Evolutionary conservation across 129 eudicot species (phyloP).

Genomic region (Cynara cardunculus): DNA sequence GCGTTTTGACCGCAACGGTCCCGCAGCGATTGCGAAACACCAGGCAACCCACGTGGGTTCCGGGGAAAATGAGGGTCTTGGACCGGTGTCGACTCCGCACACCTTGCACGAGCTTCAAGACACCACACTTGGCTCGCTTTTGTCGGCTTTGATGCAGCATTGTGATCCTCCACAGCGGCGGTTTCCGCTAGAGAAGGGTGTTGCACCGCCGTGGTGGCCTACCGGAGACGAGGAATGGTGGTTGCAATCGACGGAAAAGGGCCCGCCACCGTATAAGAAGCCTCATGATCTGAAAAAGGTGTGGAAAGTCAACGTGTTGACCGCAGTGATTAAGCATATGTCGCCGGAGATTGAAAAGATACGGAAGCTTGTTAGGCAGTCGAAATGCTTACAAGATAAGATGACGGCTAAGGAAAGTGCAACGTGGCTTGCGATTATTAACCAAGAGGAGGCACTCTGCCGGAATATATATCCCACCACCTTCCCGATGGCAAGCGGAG

Average conservation of each 20-base stretch:
- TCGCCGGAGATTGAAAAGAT: constrained; percentile 33
- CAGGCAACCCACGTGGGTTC: constrained; percentile 37
- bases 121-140: constrained; percentile 71
- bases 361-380: constrained; percentile 31
- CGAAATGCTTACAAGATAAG: constrained; percentile 37
- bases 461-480: constrained; percentile 15
- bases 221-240: constrained; percentile 72
- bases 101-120: constrained; percentile 74
- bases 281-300: constrained; percentile 51
- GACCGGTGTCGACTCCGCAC: constrained; percentile 41
- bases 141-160: constrained; percentile 77
- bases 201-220: constrained; percentile 89
- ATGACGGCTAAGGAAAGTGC: constrained; percentile 42
- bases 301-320: constrained; percentile 33
- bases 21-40: constrained; percentile 59
- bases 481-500: neutral
- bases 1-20: constrained; percentile 71
- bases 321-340: constrained; percentile 36
- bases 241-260: constrained; percentile 50
- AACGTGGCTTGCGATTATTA: constrained; percentile 29
- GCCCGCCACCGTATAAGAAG: constrained; percentile 74
- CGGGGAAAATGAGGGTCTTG: constrained; percentile 33
- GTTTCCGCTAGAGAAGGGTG: constrained; percentile 73
- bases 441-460: constrained; percentile 33
- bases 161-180: constrained; percentile 75